Evolutionary conservation across 768 basidiomycete species (phyloP), one percentile per base, ranked within the genome.

Genomic region (Psilocybe cyanescens): DNA sequence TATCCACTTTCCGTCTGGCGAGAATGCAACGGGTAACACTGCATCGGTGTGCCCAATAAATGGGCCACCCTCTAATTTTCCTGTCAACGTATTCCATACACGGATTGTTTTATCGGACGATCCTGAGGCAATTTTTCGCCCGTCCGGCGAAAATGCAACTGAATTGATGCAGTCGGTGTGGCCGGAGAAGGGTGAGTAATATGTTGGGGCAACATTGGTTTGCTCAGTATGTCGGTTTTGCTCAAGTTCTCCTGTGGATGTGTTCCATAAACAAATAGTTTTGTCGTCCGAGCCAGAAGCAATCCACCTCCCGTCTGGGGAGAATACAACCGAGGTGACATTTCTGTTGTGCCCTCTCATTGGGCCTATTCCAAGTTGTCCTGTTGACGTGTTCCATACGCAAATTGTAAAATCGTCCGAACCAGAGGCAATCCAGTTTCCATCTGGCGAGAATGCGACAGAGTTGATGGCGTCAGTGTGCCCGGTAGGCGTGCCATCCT

Each of bases 281-380:
- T 73, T 65, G 55, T 78, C 77, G 51, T 67, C 56, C 19, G 78
- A 79, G 11, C 75, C 75, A 33, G 78, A 78, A 3, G 69, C 76
- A 29, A 78, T 61, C 29, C 68, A 70, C 29, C 4, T 7, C 2
- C 58, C 63, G 57, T 71, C 68, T 17, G 62, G 64, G 16, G 67
- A 68, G 44, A 66, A 67, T 4, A 63, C 58, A 33, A 66, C 68
- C 14, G 68, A 67, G 9, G 17, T 31, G 17, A 70, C 64, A 19
- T 12, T 17, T 24, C 55, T 52, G 5, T 24, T 52, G 50, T 62
- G 61, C 2, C 45, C 51, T 0, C 7, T 47, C 28, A 59, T 9
- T 5, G 44, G 24, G 8, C 17, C 9, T 14, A 31, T 19, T 14
- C 17, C 9, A 2, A 45, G 8, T 9, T 17, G 24, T 17, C 52